Base-by-base conservation (phyloP, 345 rosid species). In the Hypericum androsaemum region DNA sequence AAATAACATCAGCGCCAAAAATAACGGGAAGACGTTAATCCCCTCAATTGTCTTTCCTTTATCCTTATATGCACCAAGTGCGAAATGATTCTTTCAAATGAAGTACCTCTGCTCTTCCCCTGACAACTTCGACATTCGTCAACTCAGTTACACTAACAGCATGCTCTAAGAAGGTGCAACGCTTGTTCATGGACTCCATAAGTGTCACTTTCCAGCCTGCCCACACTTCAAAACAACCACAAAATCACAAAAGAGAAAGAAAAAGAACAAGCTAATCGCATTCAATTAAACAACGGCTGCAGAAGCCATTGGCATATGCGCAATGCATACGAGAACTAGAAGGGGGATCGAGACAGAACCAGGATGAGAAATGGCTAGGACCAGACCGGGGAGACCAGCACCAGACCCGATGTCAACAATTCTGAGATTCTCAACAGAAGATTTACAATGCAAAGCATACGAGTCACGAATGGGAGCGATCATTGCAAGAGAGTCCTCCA, bases 41-140 rank as follows among this genome's bases (percentile, higher is more conserved):
- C 8, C 48, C 48, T n/a, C n/a, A n/a, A n/a, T n/a, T n/a, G n/a
- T n/a, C n/a, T n/a, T n/a, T n/a, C n/a, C n/a, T n/a, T n/a, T n/a
- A n/a, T n/a, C n/a, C n/a, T n/a, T n/a, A n/a, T n/a, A n/a, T n/a
- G n/a, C n/a, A n/a, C n/a, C 7, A 44, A 44, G 48, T n/a, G 13
- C 39, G 43, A 10, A 6, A 40, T 22, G 12, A 10, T 22, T 28
- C 10, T 0, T 32, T 6, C 16, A 52, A 15, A 50, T 39, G 52
- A 17, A 41, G 9, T 65, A 87, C 98, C 96, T 90, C 98, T 12
- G 95, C 98, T 78, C 98, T 84, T 64, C 88, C 92, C 64, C 87
- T 78, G 12, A 81, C 73, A 40, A 90, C 67, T 59, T 71, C 61
- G 48, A 84, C 88, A 66, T 90, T 90, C 1, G 80, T 71, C 65